A percentile compares a stretch with the other conserved stretches of the same genome.
Evolutionary conservation across 495 filamentous ascomycete species (phyloP).

Genomic region (Corynascus novoguineensis): DNA sequence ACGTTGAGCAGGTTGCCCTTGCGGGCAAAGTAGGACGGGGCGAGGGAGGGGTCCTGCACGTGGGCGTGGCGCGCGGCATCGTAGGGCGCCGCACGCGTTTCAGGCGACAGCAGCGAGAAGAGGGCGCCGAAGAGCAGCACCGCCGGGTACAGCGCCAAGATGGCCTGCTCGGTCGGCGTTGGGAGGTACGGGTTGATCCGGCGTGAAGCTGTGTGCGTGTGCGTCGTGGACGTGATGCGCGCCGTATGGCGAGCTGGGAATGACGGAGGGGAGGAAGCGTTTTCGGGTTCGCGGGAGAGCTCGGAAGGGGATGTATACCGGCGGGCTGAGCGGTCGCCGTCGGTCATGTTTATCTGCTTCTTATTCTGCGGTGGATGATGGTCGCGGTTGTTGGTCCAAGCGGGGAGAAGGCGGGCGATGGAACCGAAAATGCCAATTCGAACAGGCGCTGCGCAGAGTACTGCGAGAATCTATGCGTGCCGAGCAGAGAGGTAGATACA

Average conservation of each 20-base stretch:
- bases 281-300: constrained; percentile 14
- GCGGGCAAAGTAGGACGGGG: constrained; percentile 84
- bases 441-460: too few relatives aligned
- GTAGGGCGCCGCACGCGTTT: constrained; percentile 56
- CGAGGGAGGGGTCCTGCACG: constrained; percentile 48
- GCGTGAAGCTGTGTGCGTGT: not conserved
- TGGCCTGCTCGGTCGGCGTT: constrained; percentile 55
- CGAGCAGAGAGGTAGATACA: too few relatives aligned
- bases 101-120: constrained; percentile 71
- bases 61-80: constrained; percentile 52
- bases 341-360: not conserved
- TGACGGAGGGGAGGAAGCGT: constrained; percentile 50
- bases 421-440: too few relatives aligned
- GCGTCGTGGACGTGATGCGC: constrained; percentile 1
- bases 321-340: not conserved
- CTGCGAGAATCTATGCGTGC: too few relatives aligned
- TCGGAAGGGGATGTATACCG: constrained; percentile 12
- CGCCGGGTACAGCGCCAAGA: constrained; percentile 64
- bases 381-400: not conserved
- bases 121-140: constrained; percentile 74
- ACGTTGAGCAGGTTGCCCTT: constrained; percentile 88
- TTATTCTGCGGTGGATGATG: not conserved
- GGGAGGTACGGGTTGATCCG: constrained; percentile 51
- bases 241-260: constrained; percentile 31
- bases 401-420: not conserved